Evolutionary conservation across 352 stramenopile genomes (phyloP).

Genomic region (Globisporangium irregulare): DNA sequence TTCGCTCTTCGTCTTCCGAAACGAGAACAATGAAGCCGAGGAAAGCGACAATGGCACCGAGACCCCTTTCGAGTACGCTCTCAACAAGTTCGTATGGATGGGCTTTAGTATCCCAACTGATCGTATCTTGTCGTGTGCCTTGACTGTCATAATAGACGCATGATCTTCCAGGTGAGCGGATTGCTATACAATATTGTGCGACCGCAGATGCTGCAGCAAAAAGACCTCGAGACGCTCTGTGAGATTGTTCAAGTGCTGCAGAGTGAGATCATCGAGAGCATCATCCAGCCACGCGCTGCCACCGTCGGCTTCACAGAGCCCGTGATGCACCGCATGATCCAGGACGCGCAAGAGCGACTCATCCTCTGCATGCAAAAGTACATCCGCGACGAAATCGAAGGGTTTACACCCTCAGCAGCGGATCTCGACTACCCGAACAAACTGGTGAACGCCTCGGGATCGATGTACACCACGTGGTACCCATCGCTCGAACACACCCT

Average conservation of each 20-base stretch:
- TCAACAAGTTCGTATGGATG: background rate
- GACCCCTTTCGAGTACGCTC: slow-evolving; percentile 67
- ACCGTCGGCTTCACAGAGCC: slow-evolving; percentile 59
- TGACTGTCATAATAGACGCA: slow-evolving; percentile 29
- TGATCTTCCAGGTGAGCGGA: slow-evolving; percentile 77
- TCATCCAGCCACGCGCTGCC: slow-evolving; percentile 51
- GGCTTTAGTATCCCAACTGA: background rate
- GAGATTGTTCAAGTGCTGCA: slow-evolving; percentile 78
- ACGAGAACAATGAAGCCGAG: slow-evolving; percentile 28
- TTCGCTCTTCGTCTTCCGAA: slow-evolving; percentile 45
- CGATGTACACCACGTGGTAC: slow-evolving; percentile 83
- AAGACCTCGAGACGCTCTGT: slow-evolving; percentile 74
- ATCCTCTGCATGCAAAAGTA: slow-evolving; percentile 85
- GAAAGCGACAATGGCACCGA: slow-evolving; percentile 42
- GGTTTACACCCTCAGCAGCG: slow-evolving; percentile 44
- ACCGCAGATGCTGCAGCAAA: slow-evolving; percentile 65
- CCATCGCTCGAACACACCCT: slow-evolving; percentile 78
- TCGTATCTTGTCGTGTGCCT: background rate
- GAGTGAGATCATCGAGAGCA: slow-evolving; percentile 71
- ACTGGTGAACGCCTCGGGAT: slow-evolving; percentile 32
- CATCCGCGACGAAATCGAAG: slow-evolving; percentile 82
- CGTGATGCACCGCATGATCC: slow-evolving; percentile 82
- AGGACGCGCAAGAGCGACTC: slow-evolving; percentile 78
- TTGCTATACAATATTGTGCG: slow-evolving; percentile 70
- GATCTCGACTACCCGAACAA: slow-evolving; percentile 80